phyloP scores from a whole-genome alignment of 768 basidiomycete species.

The Lactarius sp. region DNA sequence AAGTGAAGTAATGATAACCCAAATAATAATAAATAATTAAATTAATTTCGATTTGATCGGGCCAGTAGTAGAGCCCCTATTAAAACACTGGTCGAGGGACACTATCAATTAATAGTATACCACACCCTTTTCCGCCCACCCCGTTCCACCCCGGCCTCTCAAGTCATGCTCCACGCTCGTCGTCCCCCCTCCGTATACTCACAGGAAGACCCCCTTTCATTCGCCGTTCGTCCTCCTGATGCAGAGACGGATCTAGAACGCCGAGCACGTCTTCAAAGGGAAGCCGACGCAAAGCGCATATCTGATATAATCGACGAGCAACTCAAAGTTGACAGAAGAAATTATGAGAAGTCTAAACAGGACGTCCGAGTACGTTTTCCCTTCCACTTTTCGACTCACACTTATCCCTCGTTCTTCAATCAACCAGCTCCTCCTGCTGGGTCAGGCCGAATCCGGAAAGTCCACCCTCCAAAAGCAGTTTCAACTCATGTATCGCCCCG shows the following conservation, averaged over 20 bases:
- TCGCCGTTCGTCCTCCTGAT: slow-evolving; percentile 58
- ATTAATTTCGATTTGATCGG: background rate
- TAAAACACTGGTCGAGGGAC: background rate
- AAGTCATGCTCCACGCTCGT: slow-evolving; percentile 40
- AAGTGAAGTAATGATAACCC: background rate
- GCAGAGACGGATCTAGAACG: slow-evolving; percentile 66
- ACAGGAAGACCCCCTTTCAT: slow-evolving; percentile 70
- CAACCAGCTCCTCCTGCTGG: slow-evolving; percentile 61
- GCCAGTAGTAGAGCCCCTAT: background rate
- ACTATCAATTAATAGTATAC: too few species aligned
- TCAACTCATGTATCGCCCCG: slow-evolving; percentile 75
- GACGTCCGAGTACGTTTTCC: slow-evolving; percentile 60
- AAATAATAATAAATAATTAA: background rate
- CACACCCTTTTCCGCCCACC: slow-evolving; percentile 8
- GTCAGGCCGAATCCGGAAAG: slow-evolving; percentile 76
- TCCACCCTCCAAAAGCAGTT: slow-evolving; percentile 76
- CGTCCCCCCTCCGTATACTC: slow-evolving; percentile 65
- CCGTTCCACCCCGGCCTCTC: slow-evolving; percentile 23
- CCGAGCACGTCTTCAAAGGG: slow-evolving; percentile 51
- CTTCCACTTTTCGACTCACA: background rate
- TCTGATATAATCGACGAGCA: slow-evolving; percentile 83
- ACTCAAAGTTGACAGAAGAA: slow-evolving; percentile 63
- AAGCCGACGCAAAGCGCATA: slow-evolving; percentile 69
- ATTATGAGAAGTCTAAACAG: slow-evolving; percentile 55
- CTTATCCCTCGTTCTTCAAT: slow-evolving; percentile 27